A percentile compares a stretch with the other conserved stretches of the same genome.
Conservation (phyloP, 176 grass and related monocot species). For the Cenchrus americanus region DNA sequence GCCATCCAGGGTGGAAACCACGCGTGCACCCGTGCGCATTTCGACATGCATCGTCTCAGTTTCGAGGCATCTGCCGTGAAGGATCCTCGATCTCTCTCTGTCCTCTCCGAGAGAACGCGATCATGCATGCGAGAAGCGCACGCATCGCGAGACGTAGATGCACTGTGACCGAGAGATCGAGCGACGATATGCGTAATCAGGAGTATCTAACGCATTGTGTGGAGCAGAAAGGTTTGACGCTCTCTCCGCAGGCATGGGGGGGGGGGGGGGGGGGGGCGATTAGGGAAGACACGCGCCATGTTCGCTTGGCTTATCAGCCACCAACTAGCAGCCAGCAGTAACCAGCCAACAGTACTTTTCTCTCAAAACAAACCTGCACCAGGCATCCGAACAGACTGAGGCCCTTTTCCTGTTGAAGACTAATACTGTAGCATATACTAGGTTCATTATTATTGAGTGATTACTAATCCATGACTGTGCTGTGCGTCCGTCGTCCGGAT, state of each 20-base stretch:
- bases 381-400: no score
- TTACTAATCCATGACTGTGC: not conserved
- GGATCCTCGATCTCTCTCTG: not conserved
- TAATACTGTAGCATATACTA: no score
- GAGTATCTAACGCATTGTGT: no score
- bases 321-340: no score
- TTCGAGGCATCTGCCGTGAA: constrained; percentile 25
- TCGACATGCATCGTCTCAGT: not conserved
- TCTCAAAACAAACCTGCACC: no score
- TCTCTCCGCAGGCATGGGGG: not conserved
- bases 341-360: no score
- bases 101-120: constrained; percentile 17
- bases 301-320: no score
- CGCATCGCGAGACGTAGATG: not conserved
- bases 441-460: not conserved
- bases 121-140: not conserved
- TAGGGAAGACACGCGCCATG: no score
- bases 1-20: not conserved
- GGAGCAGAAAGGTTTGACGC: no score
- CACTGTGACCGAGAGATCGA: constrained; percentile 4
- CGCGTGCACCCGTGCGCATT: constrained; percentile 10
- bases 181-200: not conserved
- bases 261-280: not conserved
- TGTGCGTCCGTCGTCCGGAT: no score
- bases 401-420: not conserved